Percentiles rank a stretch among this genome's conserved stretches.
Conservation (phyloP, 192 early-diverging fungal species). For the Backusella tarrabulga region DNA sequence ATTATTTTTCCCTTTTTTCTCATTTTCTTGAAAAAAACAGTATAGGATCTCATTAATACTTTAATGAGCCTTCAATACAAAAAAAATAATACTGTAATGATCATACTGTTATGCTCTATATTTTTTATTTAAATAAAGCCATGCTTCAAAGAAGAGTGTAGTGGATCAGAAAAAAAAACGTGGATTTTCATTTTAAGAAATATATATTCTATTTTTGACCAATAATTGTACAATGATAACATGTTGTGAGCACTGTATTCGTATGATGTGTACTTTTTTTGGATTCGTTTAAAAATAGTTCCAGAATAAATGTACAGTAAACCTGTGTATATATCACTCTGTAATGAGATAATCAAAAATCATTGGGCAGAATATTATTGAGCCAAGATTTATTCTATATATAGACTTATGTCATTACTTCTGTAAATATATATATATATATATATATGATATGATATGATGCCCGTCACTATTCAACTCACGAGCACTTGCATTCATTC, state of each 20-base stretch:
- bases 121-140: not conserved
- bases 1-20: too few relatives aligned
- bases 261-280: not conserved
- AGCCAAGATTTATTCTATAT: not conserved
- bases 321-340: not conserved
- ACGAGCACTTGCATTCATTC: not conserved
- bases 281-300: not conserved
- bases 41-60: not conserved
- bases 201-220: not conserved
- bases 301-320: not conserved
- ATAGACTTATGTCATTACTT: not conserved
- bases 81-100: not conserved
- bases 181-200: not conserved
- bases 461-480: not conserved
- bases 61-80: not conserved
- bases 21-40: too few relatives aligned
- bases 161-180: not conserved
- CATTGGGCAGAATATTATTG: not conserved
- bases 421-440: not conserved
- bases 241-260: not conserved
- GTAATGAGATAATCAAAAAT: not conserved
- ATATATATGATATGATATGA: not conserved
- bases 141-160: not conserved
- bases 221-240: not conserved
- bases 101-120: not conserved